phyloP scores from a whole-genome alignment of 176 grass and related monocot species.

The Phoenix dactylifera region DNA sequence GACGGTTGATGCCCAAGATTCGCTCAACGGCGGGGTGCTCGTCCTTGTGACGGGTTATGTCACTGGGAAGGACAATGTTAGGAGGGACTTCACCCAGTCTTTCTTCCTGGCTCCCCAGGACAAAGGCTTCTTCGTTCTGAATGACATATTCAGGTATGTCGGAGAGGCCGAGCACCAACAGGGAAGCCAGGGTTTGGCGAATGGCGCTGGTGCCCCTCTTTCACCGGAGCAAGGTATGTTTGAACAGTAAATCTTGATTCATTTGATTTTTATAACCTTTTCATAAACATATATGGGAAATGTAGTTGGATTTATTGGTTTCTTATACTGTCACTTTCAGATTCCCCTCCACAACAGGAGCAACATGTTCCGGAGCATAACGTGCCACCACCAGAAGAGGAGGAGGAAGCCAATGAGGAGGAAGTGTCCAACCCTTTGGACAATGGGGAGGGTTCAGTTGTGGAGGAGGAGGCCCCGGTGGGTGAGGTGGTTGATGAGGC shows the following conservation, averaged over 20 bases:
- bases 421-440: conserved; percentile 56
- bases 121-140: conserved; percentile 84
- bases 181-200: conserved; percentile 15
- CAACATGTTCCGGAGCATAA: conserved; percentile 13
- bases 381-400: conserved; percentile 20
- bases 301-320: too few relatives aligned
- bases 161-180: conserved; percentile 27
- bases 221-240: conserved; percentile 34
- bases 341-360: conserved; percentile 18
- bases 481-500: conserved; percentile 50
- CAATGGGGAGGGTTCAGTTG: conserved; percentile 24
- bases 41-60: conserved; percentile 83
- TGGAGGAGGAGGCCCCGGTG: conserved; percentile 44
- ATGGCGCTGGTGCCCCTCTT: conserved; percentile 21
- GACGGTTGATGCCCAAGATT: conserved; percentile 82
- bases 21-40: conserved; percentile 60
- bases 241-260: neutral
- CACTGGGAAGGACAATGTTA: conserved; percentile 33
- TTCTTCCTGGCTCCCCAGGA: conserved; percentile 98
- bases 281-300: too few relatives aligned
- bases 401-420: conserved; percentile 27
- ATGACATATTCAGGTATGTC: conserved; percentile 62
- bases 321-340: neutral
- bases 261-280: conserved; percentile 6
- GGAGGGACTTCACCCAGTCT: conserved; percentile 71